Percentiles rank a stretch among this genome's conserved stretches.
Evolutionary conservation across 805 yeast genomes (phyloP).

Genomic region (Ogataea dorogensis): DNA sequence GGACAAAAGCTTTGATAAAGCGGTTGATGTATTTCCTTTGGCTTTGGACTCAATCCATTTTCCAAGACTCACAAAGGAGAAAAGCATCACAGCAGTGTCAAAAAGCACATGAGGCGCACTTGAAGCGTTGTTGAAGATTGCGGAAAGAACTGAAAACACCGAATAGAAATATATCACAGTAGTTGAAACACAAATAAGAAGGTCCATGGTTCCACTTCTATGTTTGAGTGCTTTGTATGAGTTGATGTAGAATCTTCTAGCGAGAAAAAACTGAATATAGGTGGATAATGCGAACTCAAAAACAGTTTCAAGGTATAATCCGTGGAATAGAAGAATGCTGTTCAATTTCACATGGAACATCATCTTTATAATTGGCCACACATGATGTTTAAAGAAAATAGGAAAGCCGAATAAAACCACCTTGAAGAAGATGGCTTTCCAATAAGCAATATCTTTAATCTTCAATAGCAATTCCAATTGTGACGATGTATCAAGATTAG

Average conservation of each 20-base stretch:
- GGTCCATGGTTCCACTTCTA: slow-evolving; percentile 87
- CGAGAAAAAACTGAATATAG: slow-evolving; percentile 66
- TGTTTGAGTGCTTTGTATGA: slow-evolving; percentile 65
- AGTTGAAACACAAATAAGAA: slow-evolving; percentile 80
- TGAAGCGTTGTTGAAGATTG: slow-evolving; percentile 42
- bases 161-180: slow-evolving; percentile 77
- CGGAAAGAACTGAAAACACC: slow-evolving; percentile 52
- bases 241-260: slow-evolving; percentile 62
- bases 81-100: slow-evolving; percentile 84
- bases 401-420: slow-evolving; percentile 63
- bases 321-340: slow-evolving; percentile 39
- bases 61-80: slow-evolving; percentile 82
- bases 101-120: slow-evolving; percentile 69
- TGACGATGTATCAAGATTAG: slow-evolving; percentile 55
- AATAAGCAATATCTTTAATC: slow-evolving; percentile 66
- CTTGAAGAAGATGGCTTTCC: slow-evolving; percentile 58
- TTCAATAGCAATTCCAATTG: slow-evolving; percentile 72
- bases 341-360: slow-evolving; percentile 15
- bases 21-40: slow-evolving; percentile 89
- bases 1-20: slow-evolving; percentile 76
- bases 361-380: slow-evolving; percentile 40
- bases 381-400: slow-evolving; percentile 49
- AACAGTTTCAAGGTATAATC: slow-evolving; percentile 63
- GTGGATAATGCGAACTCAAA: slow-evolving; percentile 57
- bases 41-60: slow-evolving; percentile 91